Conservation (phyloP, 345 rosid species). For the Bruguiera sexangula region DNA sequence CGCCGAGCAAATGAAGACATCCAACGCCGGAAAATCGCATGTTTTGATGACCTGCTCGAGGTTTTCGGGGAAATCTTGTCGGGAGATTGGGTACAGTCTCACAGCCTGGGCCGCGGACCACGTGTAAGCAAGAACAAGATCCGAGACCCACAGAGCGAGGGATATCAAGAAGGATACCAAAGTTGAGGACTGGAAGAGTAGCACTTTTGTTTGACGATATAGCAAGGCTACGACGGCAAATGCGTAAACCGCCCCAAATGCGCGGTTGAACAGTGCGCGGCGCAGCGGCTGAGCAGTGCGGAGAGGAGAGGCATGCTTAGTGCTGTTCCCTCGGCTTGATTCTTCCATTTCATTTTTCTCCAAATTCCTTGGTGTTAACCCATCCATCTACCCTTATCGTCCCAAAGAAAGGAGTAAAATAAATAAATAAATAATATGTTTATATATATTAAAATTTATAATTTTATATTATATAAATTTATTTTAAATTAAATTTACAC, state of each 20-base stretch:
- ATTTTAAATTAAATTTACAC: too few relatives aligned
- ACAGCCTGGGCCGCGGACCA: constrained; percentile 42
- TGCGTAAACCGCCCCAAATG: constrained; percentile 43
- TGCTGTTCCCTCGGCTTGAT: too few relatives aligned
- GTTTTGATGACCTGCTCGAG: constrained; percentile 25
- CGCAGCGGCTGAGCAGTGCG: constrained; percentile 38
- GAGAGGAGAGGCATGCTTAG: constrained; percentile 15
- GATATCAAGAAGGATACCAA: constrained; percentile 13
- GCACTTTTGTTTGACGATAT: constrained; percentile 36
- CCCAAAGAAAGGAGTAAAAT: too few relatives aligned
- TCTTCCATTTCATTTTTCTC: too few relatives aligned
- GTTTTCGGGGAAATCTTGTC: constrained; percentile 47
- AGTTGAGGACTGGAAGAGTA: constrained; percentile 34
- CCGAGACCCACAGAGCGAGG: constrained; percentile 42
- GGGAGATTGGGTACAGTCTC: constrained; percentile 40
- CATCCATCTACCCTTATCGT: too few relatives aligned
- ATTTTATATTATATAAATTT: too few relatives aligned
- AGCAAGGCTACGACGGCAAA: constrained; percentile 52
- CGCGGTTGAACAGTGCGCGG: constrained; percentile 38
- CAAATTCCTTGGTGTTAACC: too few relatives aligned
- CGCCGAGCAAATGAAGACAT: constrained; percentile 83
- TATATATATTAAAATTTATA: too few relatives aligned
- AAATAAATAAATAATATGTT: too few relatives aligned
- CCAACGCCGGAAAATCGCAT: constrained; percentile 52
- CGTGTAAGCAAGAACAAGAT: constrained; percentile 62